Base-by-base conservation (phyloP, 1,284 basidiomycete species). In the Pascua guehoae region DNA sequence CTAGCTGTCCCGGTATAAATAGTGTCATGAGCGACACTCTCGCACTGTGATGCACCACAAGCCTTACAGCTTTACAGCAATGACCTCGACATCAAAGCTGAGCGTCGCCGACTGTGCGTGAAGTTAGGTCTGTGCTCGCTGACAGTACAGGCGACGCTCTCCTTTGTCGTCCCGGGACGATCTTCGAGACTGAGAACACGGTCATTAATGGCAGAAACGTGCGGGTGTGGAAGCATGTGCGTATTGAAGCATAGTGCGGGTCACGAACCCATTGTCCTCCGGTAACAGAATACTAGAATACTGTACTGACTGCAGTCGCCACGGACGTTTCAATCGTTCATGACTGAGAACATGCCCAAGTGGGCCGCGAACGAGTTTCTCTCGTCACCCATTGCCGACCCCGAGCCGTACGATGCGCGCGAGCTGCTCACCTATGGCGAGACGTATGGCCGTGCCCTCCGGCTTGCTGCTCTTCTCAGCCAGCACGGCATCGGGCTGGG, bases 381-480 rank as follows among this genome's bases (percentile, higher is more conserved):
- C 37, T 74, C 70, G 1, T 64, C 66, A 10, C 69, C 71, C 1
- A 42, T 65, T 11, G 49, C 55, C 41, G 49, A 48, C 49, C 55
- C 55, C 8, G 45, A 49, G 12, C 39, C 32, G 39, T 32, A 32
- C 24, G 24, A 32, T 32, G 24, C 24, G 4, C 56, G 56, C 40
- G 61, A 44, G 51, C 49, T 51, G 14, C 47, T 71, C 18, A 71
- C 66, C 1, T 73, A 65, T 48, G 58, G 53, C 11, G 53, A 71
- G 32, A 60, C 68, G 18, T 42, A 65, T 17, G 62, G 66, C n/a
- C 54, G 54, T 43, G 54, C 61, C 4, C 24, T 66, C 37, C 39
- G 50, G 16, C 57, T 71, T 2, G 72, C 70, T 1, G 66, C 64
- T 1, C 66, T 68, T 61, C 64, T 75, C 54, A 53, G 60, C n/a